Evolutionary conservation across 805 yeast genomes (phyloP).

Genomic region (Wickerhamomyces hampshirensis): DNA sequence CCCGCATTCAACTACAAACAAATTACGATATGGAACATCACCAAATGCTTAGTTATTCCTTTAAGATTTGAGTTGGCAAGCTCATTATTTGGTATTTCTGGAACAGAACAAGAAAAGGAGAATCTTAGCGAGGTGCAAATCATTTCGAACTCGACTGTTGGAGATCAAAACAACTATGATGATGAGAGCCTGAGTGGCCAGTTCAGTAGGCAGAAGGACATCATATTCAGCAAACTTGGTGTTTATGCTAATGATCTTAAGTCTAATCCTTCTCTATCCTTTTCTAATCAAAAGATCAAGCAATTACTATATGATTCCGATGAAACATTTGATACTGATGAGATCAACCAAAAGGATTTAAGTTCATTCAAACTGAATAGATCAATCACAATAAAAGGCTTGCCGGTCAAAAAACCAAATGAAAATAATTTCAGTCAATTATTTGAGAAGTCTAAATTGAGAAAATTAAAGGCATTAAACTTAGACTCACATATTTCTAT

Average conservation of each 20-base stretch:
- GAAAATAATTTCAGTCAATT: conserved; percentile 4
- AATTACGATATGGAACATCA: conserved; percentile 17
- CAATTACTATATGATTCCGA: conserved; percentile 11
- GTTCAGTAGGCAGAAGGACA: conserved; percentile 14
- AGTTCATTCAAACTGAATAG: conserved; percentile 20
- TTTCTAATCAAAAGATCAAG: conserved; percentile 13
- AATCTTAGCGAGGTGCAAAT: conserved; percentile 1
- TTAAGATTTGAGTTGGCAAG: conserved; percentile 17
- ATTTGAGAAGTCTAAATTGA: conserved; percentile 11
- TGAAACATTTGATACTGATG: conserved; percentile 3
- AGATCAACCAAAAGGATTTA: conserved; percentile 2
- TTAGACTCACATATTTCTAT: conserved; percentile 14
- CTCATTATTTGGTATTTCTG: conserved; percentile 8
- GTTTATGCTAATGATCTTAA: conserved; percentile 23
- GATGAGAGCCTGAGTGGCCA: conserved; percentile 4
- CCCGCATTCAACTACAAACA: conserved; percentile 12
- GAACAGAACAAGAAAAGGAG: neutral
- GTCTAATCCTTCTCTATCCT: conserved; percentile 20
- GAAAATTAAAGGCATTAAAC: neutral
- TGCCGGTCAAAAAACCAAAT: conserved; percentile 1
- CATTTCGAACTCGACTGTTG: neutral
- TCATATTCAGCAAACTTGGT: conserved; percentile 24
- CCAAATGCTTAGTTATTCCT: conserved; percentile 19
- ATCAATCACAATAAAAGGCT: conserved; percentile 17
- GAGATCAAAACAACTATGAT: conserved; percentile 1